A percentile compares a stretch with the other conserved stretches of the same genome.
phyloP scores from a whole-genome alignment of 2,329 filamentous ascomycete genomes.

The Pyrenophora graminea region DNA sequence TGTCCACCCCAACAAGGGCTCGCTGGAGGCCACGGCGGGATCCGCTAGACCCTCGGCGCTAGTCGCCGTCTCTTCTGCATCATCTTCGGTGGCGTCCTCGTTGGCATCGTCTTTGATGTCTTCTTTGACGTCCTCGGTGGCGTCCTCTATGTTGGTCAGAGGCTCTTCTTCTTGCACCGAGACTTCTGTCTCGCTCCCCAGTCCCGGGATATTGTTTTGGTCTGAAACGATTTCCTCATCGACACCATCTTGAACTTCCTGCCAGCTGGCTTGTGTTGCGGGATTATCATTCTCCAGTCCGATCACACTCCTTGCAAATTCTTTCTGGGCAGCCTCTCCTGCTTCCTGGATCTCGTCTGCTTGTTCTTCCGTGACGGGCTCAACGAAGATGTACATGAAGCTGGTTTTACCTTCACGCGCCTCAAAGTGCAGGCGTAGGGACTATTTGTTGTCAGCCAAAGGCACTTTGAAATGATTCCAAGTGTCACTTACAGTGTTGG shows the following conservation, averaged over 20 bases:
- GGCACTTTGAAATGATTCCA: background rate
- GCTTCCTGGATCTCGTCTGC: conserved; percentile 74
- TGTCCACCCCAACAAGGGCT: conserved; percentile 67
- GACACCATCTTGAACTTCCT: conserved; percentile 37
- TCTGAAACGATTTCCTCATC: conserved; percentile 40
- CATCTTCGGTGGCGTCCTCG: background rate
- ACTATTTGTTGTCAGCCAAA: conserved; percentile 46
- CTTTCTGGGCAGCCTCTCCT: conserved; percentile 66
- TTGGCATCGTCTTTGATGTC: too few relatives aligned
- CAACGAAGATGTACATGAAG: conserved; percentile 87
- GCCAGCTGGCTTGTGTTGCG: conserved; percentile 38
- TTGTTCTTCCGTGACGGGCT: conserved; percentile 75
- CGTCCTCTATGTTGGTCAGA: background rate
- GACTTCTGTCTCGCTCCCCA: conserved; percentile 20
- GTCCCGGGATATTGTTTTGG: conserved; percentile 5
- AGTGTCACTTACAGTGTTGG: conserved; percentile 57
- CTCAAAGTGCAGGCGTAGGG: conserved; percentile 81
- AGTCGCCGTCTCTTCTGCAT: background rate
- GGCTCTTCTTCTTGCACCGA: conserved; percentile 1
- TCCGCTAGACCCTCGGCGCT: background rate
- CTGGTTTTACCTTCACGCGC: conserved; percentile 65
- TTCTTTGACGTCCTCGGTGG: background rate
- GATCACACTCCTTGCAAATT: conserved; percentile 68
- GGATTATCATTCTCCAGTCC: conserved; percentile 42
- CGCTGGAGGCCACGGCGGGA: conserved; percentile 1